phyloP scores from a whole-genome alignment of 176 grass and related monocot genomes.

The Lolium multiflorum region DNA sequence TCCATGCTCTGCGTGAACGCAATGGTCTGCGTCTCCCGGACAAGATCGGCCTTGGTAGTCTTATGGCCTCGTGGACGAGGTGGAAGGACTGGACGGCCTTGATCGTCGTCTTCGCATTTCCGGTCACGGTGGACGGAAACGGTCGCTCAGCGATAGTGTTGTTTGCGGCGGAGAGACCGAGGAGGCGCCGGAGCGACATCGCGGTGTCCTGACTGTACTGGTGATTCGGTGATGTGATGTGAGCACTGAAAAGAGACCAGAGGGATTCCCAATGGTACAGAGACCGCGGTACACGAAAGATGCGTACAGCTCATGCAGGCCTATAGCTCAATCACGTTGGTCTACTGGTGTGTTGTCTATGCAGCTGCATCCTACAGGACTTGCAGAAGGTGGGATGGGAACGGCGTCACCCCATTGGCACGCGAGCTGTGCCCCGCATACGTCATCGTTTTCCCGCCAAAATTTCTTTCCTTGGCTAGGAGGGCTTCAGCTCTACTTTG shows the following conservation, averaged over 20 bases:
- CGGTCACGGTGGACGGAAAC: too few species aligned
- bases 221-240: too few species aligned
- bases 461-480: not conserved
- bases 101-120: too few species aligned
- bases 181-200: not conserved
- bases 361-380: not conserved
- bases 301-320: too few species aligned
- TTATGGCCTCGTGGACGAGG: too few species aligned
- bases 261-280: not conserved
- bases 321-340: too few species aligned
- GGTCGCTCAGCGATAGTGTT: too few species aligned
- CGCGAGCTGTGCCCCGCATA: not conserved
- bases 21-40: too few species aligned
- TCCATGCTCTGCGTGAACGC: too few species aligned
- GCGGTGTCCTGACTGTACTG: not conserved
- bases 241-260: not conserved
- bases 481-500: not conserved
- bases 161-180: not conserved
- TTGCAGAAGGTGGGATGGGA: not conserved
- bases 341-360: not conserved
- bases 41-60: too few species aligned
- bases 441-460: not conserved
- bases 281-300: not conserved
- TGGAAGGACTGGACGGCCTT: too few species aligned
- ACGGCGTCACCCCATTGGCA: not conserved